A percentile compares a stretch with the other conserved stretches of the same genome.
Evolutionary conservation across 257 asterid genomes (phyloP).

Genomic region (Primulina huaijiensis): DNA sequence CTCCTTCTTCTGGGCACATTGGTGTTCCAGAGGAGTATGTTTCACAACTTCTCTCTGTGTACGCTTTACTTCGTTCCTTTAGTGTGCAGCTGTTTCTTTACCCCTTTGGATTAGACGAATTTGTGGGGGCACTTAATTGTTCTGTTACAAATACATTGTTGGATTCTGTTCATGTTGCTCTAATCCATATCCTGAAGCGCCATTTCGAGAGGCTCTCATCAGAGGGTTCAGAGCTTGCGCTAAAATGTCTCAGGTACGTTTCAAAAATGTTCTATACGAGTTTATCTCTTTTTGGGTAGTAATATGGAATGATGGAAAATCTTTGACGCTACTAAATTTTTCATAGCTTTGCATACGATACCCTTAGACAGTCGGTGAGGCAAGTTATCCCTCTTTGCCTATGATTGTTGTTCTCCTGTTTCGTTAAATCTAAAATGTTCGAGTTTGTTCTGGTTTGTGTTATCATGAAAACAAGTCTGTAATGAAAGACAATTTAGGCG

Average conservation of each 20-base stretch:
- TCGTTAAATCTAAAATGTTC: conserved; percentile 8
- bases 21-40: conserved; percentile 68
- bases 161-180: conserved; percentile 79
- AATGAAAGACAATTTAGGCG: conserved; percentile 14
- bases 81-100: conserved; percentile 63
- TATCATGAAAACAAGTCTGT: conserved; percentile 1
- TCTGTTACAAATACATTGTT: conserved; percentile 62
- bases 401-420: conserved; percentile 16
- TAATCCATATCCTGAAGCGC: conserved; percentile 58
- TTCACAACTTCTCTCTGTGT: conserved; percentile 65
- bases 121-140: conserved; percentile 90
- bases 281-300: neutral
- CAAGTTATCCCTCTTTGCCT: conserved; percentile 8
- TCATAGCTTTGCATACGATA: conserved; percentile 13
- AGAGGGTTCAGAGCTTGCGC: conserved; percentile 65
- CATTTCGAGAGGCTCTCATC: conserved; percentile 58
- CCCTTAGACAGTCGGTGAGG: neutral
- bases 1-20: conserved; percentile 75
- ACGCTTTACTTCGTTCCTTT: conserved; percentile 70
- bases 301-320: neutral
- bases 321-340: conserved; percentile 1
- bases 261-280: neutral
- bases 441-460: conserved; percentile 11
- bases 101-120: conserved; percentile 79
- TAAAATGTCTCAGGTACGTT: conserved; percentile 65